Percentiles rank a stretch among this genome's conserved stretches.
These are phyloP conservation scores for Phialophora chinensis DNA, from an alignment of 2,329 filamentous ascomycete genomes.

Conservation along the genomic window DNA sequence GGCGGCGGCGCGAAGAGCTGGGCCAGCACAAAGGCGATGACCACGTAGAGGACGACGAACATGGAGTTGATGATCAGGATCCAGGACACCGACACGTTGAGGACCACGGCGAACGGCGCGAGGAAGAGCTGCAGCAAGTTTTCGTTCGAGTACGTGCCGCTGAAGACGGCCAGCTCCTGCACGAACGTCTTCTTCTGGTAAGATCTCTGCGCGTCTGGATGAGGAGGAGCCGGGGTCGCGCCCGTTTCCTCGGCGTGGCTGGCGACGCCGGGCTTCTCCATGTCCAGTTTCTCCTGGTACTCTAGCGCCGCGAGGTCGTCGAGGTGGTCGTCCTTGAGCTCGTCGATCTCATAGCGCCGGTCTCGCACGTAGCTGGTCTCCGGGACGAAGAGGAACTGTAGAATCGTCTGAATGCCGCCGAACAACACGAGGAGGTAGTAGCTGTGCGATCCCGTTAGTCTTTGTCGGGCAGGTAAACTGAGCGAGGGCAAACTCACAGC, in stretches of 20 bases:
- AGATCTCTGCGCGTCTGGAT: neutral
- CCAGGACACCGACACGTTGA: slow-evolving; percentile 41
- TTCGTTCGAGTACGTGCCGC: slow-evolving; percentile 29
- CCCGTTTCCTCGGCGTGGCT: neutral
- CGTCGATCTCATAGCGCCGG: slow-evolving; percentile 40
- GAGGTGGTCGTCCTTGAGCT: slow-evolving; percentile 27
- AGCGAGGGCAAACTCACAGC: neutral
- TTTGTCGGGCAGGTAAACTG: neutral
- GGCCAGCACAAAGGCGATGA: slow-evolving; percentile 40
- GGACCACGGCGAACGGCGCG: slow-evolving; percentile 42
- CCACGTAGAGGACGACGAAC: slow-evolving; percentile 36
- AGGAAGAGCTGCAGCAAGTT: slow-evolving; percentile 39
- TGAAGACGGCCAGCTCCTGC: slow-evolving; percentile 34
- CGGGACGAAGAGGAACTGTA: slow-evolving; percentile 37
- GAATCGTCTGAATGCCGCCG: neutral
- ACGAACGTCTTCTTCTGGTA: slow-evolving; percentile 25
- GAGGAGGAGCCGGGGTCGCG: neutral
- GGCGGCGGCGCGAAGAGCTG: slow-evolving; percentile 43
- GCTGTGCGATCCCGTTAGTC: neutral
- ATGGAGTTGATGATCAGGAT: slow-evolving; percentile 40
- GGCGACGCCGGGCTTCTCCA: neutral
- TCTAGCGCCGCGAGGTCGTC: slow-evolving; percentile 7
- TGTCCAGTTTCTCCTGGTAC: neutral
- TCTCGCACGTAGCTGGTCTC: slow-evolving; percentile 41
- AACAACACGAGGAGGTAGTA: neutral